Evolutionary conservation across 345 rosid genomes (phyloP), one percentile per base, ranked within the genome.

Genomic region (Rhodamnia rubescens): DNA sequence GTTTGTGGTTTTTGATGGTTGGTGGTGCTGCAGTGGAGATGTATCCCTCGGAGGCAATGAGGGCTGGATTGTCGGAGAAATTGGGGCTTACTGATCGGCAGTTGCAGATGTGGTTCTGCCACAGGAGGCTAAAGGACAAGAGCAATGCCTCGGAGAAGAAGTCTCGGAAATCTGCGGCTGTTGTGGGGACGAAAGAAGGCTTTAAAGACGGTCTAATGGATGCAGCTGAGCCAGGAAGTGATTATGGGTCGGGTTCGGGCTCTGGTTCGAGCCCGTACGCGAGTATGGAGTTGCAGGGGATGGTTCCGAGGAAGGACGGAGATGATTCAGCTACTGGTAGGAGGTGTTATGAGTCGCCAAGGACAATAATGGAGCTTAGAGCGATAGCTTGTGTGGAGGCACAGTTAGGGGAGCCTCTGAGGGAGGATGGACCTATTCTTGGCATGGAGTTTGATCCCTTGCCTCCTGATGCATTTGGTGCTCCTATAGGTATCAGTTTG

Each of bases 101-200:
- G 86, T 90, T 98, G 87, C 99, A 98, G 96, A 98, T 98, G 99
- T 98, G 99, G 99, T 98, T 98, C 89, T 98, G 99, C 83, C 99
- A 98, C 90, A 91, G 99, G 92, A 89, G 99, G 88, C 88, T 98
- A 87, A 98, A 96, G 91, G 99, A 98, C 87, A 96, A 93, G 91
- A 98, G 94, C 89, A 98, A 89, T 83, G 89, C 86, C 75, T 92
- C 93, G 5, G 50, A 87, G 6, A 92, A 94, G 89, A 96, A 89
- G 85, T 91, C 86, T 5, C 93, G 84, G 3, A 94, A 92, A 87
- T 83, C 86, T 16, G 82, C 88, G 1, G 55, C 88, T 21, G 87
- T 89, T 40, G 84, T 24, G 49, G 42, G 53, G 26, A 91, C 93
- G 82, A 94, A 95, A 51, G 87, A 89, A 40, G 89, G 90, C 75